Evolutionary conservation across 768 basidiomycete species (phyloP).

Genomic region (Podaxis mareebaensis): DNA sequence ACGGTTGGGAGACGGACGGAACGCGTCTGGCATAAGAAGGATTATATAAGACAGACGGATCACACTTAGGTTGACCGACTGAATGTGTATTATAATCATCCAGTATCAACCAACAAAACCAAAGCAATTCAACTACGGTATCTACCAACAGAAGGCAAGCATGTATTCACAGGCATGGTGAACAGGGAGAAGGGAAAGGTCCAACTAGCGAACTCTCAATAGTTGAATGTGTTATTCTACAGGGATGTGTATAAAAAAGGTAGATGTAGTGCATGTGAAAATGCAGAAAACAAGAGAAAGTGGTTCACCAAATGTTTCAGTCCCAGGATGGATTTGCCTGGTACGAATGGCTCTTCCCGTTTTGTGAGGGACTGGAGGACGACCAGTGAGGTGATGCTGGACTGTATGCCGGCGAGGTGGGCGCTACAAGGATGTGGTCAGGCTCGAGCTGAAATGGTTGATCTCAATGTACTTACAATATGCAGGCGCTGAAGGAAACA

Average conservation of each 20-base stretch:
- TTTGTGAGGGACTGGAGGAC: slow-evolving; percentile 75
- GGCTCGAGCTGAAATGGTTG: slow-evolving; percentile 15
- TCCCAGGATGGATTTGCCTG: slow-evolving; percentile 56
- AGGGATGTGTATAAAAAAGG: slow-evolving; percentile 16
- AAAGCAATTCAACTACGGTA: slow-evolving; percentile 12
- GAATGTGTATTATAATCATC: slow-evolving; percentile 8
- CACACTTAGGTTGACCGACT: background rate
- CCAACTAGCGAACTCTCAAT: slow-evolving; percentile 14
- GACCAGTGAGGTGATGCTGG: slow-evolving; percentile 87
- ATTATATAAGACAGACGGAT: slow-evolving; percentile 11
- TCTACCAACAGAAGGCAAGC: slow-evolving; percentile 15
- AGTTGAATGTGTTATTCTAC: slow-evolving; percentile 18
- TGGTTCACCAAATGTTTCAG: slow-evolving; percentile 25
- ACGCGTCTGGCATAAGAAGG: background rate
- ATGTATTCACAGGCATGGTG: slow-evolving; percentile 15
- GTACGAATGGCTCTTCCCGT: slow-evolving; percentile 48
- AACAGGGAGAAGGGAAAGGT: slow-evolving; percentile 9
- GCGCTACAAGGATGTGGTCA: slow-evolving; percentile 45
- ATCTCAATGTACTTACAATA: slow-evolving; percentile 57
- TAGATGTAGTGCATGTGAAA: slow-evolving; percentile 14
- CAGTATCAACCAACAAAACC: slow-evolving; percentile 4
- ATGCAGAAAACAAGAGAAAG: slow-evolving; percentile 2
- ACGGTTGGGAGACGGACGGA: background rate
- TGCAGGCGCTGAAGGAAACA: slow-evolving; percentile 56
- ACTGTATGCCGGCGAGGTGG: slow-evolving; percentile 84